Base-by-base conservation (phyloP, 2,329 filamentous ascomycete genomes). In the Reticulascus tulasneorum region DNA sequence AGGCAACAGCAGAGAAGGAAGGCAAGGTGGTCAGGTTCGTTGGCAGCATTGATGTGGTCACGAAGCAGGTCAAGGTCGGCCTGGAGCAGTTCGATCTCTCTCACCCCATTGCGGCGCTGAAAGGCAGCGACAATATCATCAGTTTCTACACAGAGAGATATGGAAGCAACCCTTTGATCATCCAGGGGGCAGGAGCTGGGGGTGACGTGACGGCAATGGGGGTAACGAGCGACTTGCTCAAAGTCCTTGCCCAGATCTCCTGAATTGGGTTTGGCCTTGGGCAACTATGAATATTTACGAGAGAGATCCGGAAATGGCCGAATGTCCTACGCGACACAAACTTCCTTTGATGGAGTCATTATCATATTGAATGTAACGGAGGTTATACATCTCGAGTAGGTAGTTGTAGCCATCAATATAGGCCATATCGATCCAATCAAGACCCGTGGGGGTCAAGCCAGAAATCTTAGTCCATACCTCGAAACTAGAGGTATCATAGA, bases 41-140 rank as follows among this genome's bases (percentile, higher is more conserved):
- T 10, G 93, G 93, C 31, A 94, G 86, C 59, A 86, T 97, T 44
- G 89, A 98, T 56, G 81, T 95, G 27, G 73, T 69, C n/a, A 76
- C 73, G 44, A 84, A 87, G 59, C 69, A 81, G 50, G 85, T 97
- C 60, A 94, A 90, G 71, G 93, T 98, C 39, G 91, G 93, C 3
- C 66, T 98, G 47, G 84, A 96, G 73, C 86, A 84, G 65, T 90
- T 89, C 51, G 89, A 94, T 48, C 79, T 79, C 50, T 86, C 84
- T 42, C 88, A 94, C 56, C 86, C 93, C 10, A 96, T 98, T 65
- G 93, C 93, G 11, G 84, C 86, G 30, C 73, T 98, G 39, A 94
- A 95, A 75, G 93, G 93, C 23, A 97, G 90, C 62, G 93, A 97
- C 60, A 98, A 98, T 70, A 94, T 98, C 59, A 95, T 98, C 58